Percentiles rank a stretch among this genome's conserved stretches.
These are phyloP conservation scores for Candida montana DNA, from an alignment of 805 yeast species.

Conservation along the genomic window DNA sequence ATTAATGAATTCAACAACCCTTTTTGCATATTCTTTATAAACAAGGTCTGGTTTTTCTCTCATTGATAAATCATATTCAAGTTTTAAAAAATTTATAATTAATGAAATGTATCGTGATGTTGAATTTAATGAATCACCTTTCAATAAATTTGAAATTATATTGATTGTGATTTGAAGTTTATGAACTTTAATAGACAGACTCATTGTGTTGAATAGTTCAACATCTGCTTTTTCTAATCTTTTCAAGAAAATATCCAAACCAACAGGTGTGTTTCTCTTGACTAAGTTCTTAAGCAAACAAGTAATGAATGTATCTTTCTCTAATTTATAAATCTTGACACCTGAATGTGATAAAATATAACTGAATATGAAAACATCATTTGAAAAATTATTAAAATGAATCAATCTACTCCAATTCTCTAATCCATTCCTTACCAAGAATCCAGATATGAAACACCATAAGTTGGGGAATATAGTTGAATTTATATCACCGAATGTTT, in stretches of 20 bases:
- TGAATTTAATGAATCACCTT: conserved; percentile 6
- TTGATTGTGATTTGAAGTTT: conserved; percentile 16
- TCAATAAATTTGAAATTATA: conserved; percentile 15
- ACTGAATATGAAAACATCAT: conserved; percentile 18
- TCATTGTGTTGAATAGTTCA: conserved; percentile 8
- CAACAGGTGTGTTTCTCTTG: conserved; percentile 8
- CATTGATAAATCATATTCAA: conserved; percentile 10
- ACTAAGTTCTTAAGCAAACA: conserved; percentile 16
- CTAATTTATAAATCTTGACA: conserved; percentile 10
- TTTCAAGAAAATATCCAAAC: conserved; percentile 16
- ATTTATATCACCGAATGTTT: conserved; percentile 13
- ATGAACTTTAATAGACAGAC: conserved; percentile 16
- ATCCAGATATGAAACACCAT: conserved; percentile 20
- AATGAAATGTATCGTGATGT: conserved; percentile 15
- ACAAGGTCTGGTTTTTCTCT: conserved; percentile 1
- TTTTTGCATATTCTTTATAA: conserved; percentile 13
- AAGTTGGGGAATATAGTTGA: conserved; percentile 16
- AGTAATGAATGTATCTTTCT: conserved; percentile 13
- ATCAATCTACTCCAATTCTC: conserved; percentile 23
- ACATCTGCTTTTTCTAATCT: conserved; percentile 18
- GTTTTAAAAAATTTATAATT: conserved; percentile 12
- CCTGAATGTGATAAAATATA: conserved; percentile 20
- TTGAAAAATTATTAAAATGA: conserved; percentile 17
- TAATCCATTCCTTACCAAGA: conserved; percentile 12
- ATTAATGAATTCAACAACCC: conserved; percentile 16